These are phyloP conservation scores for Rhododendron simsii DNA, from an alignment of 148 eudicot species.

Conservation along the genomic window DNA sequence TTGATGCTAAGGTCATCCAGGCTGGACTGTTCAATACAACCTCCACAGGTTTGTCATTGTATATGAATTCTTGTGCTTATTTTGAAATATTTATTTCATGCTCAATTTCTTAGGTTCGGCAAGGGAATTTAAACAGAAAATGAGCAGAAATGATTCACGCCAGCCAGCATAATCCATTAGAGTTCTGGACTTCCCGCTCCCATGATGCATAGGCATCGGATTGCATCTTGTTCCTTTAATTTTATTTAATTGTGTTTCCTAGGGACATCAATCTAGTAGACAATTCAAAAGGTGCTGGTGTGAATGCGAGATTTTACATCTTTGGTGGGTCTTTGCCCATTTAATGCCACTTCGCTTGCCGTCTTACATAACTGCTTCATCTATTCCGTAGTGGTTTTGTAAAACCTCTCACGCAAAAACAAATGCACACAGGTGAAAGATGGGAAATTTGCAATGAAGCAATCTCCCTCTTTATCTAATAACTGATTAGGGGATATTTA, in stretches of 20 bases:
- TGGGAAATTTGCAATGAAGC: constrained; percentile 23
- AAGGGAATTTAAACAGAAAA: neutral
- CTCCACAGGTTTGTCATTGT: constrained; percentile 70
- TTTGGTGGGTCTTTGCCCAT: neutral
- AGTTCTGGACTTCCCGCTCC: neutral
- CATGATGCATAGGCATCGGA: neutral
- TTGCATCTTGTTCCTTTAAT: neutral
- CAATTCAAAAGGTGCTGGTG: neutral
- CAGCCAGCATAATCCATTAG: neutral
- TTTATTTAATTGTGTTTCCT: neutral
- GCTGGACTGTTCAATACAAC: constrained; percentile 98
- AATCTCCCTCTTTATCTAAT: neutral
- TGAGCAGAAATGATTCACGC: neutral
- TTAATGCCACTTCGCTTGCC: neutral
- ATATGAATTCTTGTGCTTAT: neutral
- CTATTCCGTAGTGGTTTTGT: neutral
- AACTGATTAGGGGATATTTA: neutral
- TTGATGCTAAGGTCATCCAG: constrained; percentile 98
- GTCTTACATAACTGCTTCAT: neutral
- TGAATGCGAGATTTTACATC: neutral
- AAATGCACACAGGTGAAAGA: constrained; percentile 10
- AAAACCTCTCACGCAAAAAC: neutral
- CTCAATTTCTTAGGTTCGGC: neutral
- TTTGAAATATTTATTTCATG: neutral
- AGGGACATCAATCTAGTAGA: neutral